Evolutionary conservation across 352 stramenopile species (phyloP).

Genomic region (Phytopythium boreale): DNA sequence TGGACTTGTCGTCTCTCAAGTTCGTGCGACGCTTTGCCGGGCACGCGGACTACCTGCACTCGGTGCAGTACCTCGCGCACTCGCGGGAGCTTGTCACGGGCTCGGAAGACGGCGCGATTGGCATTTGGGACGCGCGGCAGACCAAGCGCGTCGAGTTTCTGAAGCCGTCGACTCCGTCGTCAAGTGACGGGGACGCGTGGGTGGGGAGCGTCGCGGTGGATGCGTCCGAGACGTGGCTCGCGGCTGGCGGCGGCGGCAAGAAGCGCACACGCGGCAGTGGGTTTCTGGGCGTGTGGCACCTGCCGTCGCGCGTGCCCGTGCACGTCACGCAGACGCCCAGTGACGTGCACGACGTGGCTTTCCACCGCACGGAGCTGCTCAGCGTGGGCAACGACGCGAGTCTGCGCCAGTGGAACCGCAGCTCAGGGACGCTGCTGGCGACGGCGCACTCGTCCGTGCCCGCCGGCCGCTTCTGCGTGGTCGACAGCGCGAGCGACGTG

Average conservation of each 20-base stretch:
- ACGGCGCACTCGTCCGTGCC: conserved; percentile 47
- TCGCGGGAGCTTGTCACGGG: conserved; percentile 70
- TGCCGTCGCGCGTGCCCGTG: conserved; percentile 68
- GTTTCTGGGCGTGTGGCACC: conserved; percentile 75
- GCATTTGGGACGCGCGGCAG: conserved; percentile 70
- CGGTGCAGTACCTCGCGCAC: conserved; percentile 57
- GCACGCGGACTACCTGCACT: conserved; percentile 66
- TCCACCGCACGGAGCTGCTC: conserved; percentile 69
- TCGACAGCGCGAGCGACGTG: conserved; percentile 55
- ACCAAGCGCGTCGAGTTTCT: conserved; percentile 49
- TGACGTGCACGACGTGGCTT: conserved; percentile 69
- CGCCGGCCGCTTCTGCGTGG: conserved; percentile 68
- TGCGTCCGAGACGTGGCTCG: conserved; percentile 71
- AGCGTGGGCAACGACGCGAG: conserved; percentile 66
- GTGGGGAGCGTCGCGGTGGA: conserved; percentile 62
- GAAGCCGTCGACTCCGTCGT: conserved; percentile 14
- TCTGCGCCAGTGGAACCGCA: conserved; percentile 77
- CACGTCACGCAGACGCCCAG: conserved; percentile 54
- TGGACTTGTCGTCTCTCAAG: conserved; percentile 43
- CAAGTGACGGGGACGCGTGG: conserved; percentile 28
- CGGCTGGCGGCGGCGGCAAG: conserved; percentile 49
- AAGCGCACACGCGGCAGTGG: conserved; percentile 33
- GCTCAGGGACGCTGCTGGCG: conserved; percentile 54
- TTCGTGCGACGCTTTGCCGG: conserved; percentile 55
- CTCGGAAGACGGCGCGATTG: conserved; percentile 68